Percentiles rank a stretch among this genome's conserved stretches.
Evolutionary conservation across 768 basidiomycete species (phyloP).

Genomic region (Kwoniella heveanensis): DNA sequence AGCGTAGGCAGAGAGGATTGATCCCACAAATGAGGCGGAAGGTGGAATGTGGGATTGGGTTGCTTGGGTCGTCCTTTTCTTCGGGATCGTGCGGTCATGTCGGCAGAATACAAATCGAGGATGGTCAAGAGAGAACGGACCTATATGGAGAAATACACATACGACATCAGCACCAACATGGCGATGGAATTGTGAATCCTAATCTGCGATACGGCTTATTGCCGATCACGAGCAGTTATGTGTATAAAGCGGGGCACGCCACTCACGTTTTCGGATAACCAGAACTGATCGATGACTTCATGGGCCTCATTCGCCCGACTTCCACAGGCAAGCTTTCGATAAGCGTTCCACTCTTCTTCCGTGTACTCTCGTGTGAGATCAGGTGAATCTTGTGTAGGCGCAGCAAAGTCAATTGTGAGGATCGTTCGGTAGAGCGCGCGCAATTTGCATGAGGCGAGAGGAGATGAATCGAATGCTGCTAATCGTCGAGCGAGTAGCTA

Average conservation of each 20-base stretch:
- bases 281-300: constrained; percentile 47
- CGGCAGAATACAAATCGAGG: constrained; percentile 40
- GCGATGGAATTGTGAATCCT: too few species aligned
- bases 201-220: too few species aligned
- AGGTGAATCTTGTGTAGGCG: constrained; percentile 42
- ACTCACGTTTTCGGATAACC: constrained; percentile 42
- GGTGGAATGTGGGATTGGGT: constrained; percentile 45
- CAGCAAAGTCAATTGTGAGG: constrained; percentile 48
- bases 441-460: constrained; percentile 42
- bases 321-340: constrained; percentile 32
- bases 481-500: constrained; percentile 45
- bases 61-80: constrained; percentile 46
- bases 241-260: not conserved
- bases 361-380: constrained; percentile 42
- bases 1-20: constrained; percentile 30
- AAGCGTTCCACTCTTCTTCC: constrained; percentile 48
- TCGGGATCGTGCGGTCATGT: constrained; percentile 27
- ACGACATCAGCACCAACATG: too few species aligned
- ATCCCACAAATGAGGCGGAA: constrained; percentile 43
- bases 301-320: constrained; percentile 32
- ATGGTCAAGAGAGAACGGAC: constrained; percentile 37
- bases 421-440: constrained; percentile 49
- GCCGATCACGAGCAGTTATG: too few species aligned
- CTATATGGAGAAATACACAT: constrained; percentile 18
- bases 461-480: constrained; percentile 46